Evolutionary conservation across 257 asterid species (phyloP).

Genomic region (Anisodus acutangulus): DNA sequence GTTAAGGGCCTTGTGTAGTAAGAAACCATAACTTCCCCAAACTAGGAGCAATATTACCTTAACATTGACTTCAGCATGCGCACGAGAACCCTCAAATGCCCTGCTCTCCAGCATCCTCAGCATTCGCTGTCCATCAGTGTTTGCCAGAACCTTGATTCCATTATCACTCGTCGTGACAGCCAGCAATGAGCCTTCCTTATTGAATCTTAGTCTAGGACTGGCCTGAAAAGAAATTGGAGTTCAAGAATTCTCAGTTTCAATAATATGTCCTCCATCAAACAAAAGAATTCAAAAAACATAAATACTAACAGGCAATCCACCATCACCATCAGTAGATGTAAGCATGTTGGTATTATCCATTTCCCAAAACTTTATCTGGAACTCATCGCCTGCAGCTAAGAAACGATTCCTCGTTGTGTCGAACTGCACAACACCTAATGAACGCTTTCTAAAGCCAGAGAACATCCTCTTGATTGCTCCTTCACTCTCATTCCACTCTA

Average conservation of each 20-base stretch:
- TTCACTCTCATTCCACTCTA: slow-evolving; percentile 97
- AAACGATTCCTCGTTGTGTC: slow-evolving; percentile 84
- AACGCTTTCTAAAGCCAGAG: slow-evolving; percentile 84
- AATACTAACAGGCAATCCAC: slow-evolving; percentile 88
- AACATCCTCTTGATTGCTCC: slow-evolving; percentile 86
- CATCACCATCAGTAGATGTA: slow-evolving; percentile 77
- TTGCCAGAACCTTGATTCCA: slow-evolving; percentile 90
- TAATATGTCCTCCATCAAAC: not conserved
- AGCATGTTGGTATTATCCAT: slow-evolving; percentile 75
- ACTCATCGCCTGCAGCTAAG: slow-evolving; percentile 95
- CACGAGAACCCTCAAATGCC: slow-evolving; percentile 82
- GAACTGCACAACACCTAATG: slow-evolving; percentile 89
- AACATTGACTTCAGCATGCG: slow-evolving; percentile 67
- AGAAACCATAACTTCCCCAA: not conserved
- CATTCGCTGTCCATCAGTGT: slow-evolving; percentile 85
- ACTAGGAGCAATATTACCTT: slow-evolving; percentile 51
- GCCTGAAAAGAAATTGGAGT: slow-evolving; percentile 55
- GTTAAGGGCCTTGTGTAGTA: not conserved
- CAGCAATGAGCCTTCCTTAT: slow-evolving; percentile 85
- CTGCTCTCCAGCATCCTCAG: slow-evolving; percentile 87
- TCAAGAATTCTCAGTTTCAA: slow-evolving; percentile 11
- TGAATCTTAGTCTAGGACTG: slow-evolving; percentile 86
- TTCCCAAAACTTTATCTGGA: slow-evolving; percentile 93
- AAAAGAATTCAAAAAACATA: slow-evolving; percentile 22
- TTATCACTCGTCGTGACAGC: slow-evolving; percentile 91